Evolutionary conservation across 73 alveolate species (phyloP).

Genomic region (Durusdinium trenchii): DNA sequence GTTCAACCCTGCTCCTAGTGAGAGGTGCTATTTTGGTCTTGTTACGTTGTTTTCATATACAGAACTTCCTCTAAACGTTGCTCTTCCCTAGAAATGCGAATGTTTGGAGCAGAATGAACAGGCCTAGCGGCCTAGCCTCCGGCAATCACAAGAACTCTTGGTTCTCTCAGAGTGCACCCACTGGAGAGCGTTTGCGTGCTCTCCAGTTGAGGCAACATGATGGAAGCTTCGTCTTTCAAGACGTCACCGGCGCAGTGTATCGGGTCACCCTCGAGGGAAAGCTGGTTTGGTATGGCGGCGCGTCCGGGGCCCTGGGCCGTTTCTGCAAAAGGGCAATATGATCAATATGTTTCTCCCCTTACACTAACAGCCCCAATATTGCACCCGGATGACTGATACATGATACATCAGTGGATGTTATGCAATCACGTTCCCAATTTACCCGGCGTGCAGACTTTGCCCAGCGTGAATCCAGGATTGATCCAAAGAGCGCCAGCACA

Average conservation of each 20-base stretch:
- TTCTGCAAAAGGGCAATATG: not conserved
- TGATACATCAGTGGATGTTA: not conserved
- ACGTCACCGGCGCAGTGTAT: constrained; percentile 2
- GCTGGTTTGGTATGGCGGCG: not conserved
- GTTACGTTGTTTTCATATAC: too few relatives aligned
- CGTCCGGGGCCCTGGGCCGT: not conserved
- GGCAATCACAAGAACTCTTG: too few relatives aligned
- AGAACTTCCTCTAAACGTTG: too few relatives aligned
- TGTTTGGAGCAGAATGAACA: too few relatives aligned
- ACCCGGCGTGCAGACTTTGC: too few relatives aligned
- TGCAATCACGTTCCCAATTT: not conserved
- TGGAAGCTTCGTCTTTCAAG: constrained; percentile 40
- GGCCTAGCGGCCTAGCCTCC: too few relatives aligned
- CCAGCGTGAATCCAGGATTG: not conserved
- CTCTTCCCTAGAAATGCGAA: too few relatives aligned
- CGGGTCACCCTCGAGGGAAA: constrained; percentile 17
- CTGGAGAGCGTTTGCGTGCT: too few relatives aligned
- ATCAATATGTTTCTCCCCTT: not conserved
- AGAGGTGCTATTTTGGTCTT: too few relatives aligned
- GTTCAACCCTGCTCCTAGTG: too few relatives aligned
- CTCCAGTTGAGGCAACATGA: constrained; percentile 42
- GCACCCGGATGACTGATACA: not conserved
- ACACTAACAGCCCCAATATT: too few relatives aligned
- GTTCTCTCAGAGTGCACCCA: too few relatives aligned
- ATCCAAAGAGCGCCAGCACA: constrained; percentile 35